Evolutionary conservation across 805 yeast genomes (phyloP), one percentile per base, ranked within the genome.

Genomic region (Yamadazyma sp.): DNA sequence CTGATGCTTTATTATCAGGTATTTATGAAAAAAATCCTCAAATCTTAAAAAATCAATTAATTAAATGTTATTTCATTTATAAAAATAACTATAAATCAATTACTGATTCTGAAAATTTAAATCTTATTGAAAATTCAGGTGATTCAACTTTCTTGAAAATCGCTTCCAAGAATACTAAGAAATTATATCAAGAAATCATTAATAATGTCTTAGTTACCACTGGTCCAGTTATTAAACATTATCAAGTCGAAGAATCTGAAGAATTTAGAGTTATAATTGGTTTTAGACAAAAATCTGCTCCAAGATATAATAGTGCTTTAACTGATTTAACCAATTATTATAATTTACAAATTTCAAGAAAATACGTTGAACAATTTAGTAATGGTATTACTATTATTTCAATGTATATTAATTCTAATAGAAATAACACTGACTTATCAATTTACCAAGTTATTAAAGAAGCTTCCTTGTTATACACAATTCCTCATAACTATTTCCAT

Each of bases 201-300:
- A 59, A 69, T 31, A 76, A 80, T 50, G 88, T 81, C n/a, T 69
- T 74, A 37, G 65, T 67, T 41, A 78, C 91, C 43, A 81, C 87
- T 33, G 98, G 98, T 38, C 97, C 98, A 13, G 94, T 88, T 18
- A 87, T 93, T 52, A 89, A 82, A 62, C 86, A 87, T 54, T 82
- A 80, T 50, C 82, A 91, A 40, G 70, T 86, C 37, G 87, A 85
- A 48, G 82, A 82, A 45, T 70, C 82, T 7, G 82, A 82, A 41
- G 98, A 91, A 62, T 82, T 84, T 55, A 75, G 98, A 55, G 78
- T 91, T 41, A 78, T 93, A 31, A 83, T 93, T 52, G 98, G 95
- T 30, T 91, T 76, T 67, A 83, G 81, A 50, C 88, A 84, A 57
- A 79, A 80, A 44, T 71, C 95, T 17, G 82, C 97, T 9, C 82